Conservation (phyloP, 2,329 filamentous ascomycete genomes). For the Cladophialophora psammophila region DNA sequence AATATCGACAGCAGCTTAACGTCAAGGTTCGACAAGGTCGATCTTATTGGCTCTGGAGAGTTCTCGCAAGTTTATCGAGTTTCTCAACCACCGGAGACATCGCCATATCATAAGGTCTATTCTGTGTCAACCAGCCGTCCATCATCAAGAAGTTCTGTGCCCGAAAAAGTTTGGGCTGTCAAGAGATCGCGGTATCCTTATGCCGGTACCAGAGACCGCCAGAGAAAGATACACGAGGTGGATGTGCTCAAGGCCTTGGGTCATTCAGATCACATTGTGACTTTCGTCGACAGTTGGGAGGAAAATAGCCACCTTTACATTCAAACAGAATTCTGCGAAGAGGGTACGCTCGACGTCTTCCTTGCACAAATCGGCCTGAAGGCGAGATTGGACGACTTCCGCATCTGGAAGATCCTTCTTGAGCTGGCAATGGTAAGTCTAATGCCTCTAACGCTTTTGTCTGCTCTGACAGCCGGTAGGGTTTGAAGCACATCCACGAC, state of each 20-base stretch:
- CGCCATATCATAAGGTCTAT: conserved; percentile 52
- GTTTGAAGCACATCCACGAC: conserved; percentile 87
- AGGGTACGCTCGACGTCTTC: conserved; percentile 88
- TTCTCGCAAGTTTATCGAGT: conserved; percentile 94
- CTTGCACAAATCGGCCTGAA: conserved; percentile 81
- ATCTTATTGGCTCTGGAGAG: conserved; percentile 83
- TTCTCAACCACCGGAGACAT: conserved; percentile 52
- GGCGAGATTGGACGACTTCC: conserved; percentile 91
- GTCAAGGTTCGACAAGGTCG: conserved; percentile 80
- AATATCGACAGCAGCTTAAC: conserved; percentile 78
- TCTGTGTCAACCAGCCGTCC: conserved; percentile 55
- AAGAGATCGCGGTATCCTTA: conserved; percentile 90
- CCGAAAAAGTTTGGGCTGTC: conserved; percentile 79
- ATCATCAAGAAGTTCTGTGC: conserved; percentile 62
- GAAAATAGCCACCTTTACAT: conserved; percentile 87
- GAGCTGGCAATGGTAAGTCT: conserved; percentile 79
- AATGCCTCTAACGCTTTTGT: background rate
- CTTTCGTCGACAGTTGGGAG: conserved; percentile 88
- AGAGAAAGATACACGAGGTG: conserved; percentile 84
- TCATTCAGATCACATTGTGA: conserved; percentile 83
- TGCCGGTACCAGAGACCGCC: conserved; percentile 78
- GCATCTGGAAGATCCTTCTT: conserved; percentile 96
- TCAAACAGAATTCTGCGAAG: conserved; percentile 95
- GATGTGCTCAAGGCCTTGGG: conserved; percentile 77
- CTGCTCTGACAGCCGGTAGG: conserved; percentile 60